phyloP scores from a whole-genome alignment of 1,139 yeast species.

The Yamadazyma aaseri region DNA sequence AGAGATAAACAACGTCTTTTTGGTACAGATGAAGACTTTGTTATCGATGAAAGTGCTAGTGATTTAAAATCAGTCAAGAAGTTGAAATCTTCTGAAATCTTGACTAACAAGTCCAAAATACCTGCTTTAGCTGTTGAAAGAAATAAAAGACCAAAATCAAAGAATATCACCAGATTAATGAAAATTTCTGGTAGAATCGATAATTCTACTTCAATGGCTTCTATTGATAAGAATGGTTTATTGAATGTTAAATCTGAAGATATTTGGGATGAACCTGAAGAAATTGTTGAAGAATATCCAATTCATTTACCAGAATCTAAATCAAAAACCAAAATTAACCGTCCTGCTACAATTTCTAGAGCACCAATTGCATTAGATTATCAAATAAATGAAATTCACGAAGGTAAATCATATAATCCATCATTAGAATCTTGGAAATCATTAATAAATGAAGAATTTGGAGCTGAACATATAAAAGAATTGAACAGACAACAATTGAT shows the following conservation, averaged over 20 bases:
- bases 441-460: slow-evolving; percentile 66
- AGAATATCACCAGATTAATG: slow-evolving; percentile 68
- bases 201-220: slow-evolving; percentile 50
- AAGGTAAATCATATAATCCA: slow-evolving; percentile 94
- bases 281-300: slow-evolving; percentile 27
- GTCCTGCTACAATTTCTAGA: slow-evolving; percentile 16
- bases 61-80: slow-evolving; percentile 30
- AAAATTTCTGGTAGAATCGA: slow-evolving; percentile 83
- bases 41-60: slow-evolving; percentile 54
- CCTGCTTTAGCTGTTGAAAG: slow-evolving; percentile 50
- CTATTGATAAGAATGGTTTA: slow-evolving; percentile 63
- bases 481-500: slow-evolving; percentile 58
- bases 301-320: slow-evolving; percentile 8
- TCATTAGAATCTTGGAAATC: slow-evolving; percentile 79
- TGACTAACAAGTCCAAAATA: slow-evolving; percentile 74
- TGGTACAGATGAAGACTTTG: slow-evolving; percentile 59
- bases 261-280: slow-evolving; percentile 58
- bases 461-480: slow-evolving; percentile 65
- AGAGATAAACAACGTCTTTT: slow-evolving; percentile 66
- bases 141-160: slow-evolving; percentile 46
- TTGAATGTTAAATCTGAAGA: slow-evolving; percentile 54
- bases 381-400: slow-evolving; percentile 36
- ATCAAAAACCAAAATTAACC: slow-evolving; percentile 7
- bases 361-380: slow-evolving; percentile 21
- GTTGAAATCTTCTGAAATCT: slow-evolving; percentile 72